Evolutionary conservation across 2,329 filamentous ascomycete species (phyloP), one percentile per base, ranked within the genome.

Genomic region (Nemania sp.): DNA sequence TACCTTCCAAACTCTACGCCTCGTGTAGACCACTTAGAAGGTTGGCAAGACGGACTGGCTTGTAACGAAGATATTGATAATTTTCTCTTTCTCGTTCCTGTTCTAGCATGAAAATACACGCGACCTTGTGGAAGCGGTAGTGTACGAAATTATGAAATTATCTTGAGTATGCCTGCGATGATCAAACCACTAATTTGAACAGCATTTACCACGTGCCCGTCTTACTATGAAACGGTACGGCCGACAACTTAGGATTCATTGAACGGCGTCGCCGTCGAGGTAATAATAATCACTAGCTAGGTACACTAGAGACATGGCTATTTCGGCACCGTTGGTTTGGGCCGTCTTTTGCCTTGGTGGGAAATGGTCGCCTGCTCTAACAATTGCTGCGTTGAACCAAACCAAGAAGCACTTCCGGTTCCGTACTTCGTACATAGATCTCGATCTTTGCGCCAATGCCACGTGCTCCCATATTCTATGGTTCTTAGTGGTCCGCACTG

Each of bases 331-430:
- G 15, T 26, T 37, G 9, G 26, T 15, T 26, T 20, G 14, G n/a
- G 15, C 9, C 20, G 22, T 31, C 15, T 26, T n/a, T n/a, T 44
- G 33, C 17, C 15, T 7, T 15, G 26, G 33, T 42, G 41, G 19
- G 17, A 28, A 36, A 26, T 11, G 17, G 19, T 36, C 19, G 17
- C 19, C 22, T 46, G 24, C n/a, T 46, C 34, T 34, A n/a, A 26
- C 12, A 3, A 26, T 33, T 33, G 20, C 31, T 44, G 17, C 26
- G 19, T 33, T 33, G 24, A 31, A 26, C 28, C 15, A 36, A 49
- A 17, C 42, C 12, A n/a, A 42, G 23, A 49, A 40, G 51, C 20
- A 34, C 11, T n/a, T n/a, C n/a, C n/a, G n/a, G n/a, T n/a, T n/a
- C n/a, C n/a, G n/a, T n/a, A n/a, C n/a, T n/a, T n/a, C n/a, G n/a